Percentiles rank a stretch among this genome's conserved stretches.
Evolutionary conservation across 495 filamentous ascomycete species (phyloP).

Genomic region (Penicillium robsamsonii): DNA sequence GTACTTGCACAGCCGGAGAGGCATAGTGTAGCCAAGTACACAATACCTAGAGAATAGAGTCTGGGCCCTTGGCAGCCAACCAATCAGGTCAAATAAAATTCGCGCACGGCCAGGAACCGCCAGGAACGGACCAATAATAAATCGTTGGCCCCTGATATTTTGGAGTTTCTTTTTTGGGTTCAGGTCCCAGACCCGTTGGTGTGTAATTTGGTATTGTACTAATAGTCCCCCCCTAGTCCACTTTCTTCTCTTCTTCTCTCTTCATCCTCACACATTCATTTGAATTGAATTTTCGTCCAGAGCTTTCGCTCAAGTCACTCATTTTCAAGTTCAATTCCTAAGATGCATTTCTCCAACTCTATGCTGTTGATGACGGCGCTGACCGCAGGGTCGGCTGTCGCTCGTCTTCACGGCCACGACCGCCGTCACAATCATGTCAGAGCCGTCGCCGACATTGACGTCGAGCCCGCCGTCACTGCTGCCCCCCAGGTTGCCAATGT

Average conservation of each 20-base stretch:
- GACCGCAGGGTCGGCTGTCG: constrained; percentile 43
- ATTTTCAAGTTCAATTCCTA: constrained; percentile 22
- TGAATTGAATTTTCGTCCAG: constrained; percentile 19
- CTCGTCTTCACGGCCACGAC: constrained; percentile 47
- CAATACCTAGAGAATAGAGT: neutral
- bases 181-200: constrained; percentile 2
- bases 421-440: constrained; percentile 42
- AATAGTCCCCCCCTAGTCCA: constrained; percentile 18
- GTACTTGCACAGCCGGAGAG: constrained; percentile 5
- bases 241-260: constrained; percentile 20
- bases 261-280: constrained; percentile 28
- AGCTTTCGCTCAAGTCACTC: constrained; percentile 30
- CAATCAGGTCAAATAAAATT: constrained; percentile 5
- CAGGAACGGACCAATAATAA: constrained; percentile 12
- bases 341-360: constrained; percentile 46
- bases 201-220: constrained; percentile 9
- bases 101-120: constrained; percentile 16
- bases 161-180: constrained; percentile 1
- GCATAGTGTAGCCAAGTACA: constrained; percentile 9
- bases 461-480: constrained; percentile 44
- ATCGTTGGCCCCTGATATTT: constrained; percentile 11
- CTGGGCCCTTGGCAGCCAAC: constrained; percentile 5
- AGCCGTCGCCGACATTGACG: constrained; percentile 30
- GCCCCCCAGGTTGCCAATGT: constrained; percentile 47
- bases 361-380: constrained; percentile 39